A percentile compares a stretch with the other conserved stretches of the same genome.
Evolutionary conservation across 2,329 filamentous ascomycete species (phyloP).

Genomic region (Trichoderma simmonsii): DNA sequence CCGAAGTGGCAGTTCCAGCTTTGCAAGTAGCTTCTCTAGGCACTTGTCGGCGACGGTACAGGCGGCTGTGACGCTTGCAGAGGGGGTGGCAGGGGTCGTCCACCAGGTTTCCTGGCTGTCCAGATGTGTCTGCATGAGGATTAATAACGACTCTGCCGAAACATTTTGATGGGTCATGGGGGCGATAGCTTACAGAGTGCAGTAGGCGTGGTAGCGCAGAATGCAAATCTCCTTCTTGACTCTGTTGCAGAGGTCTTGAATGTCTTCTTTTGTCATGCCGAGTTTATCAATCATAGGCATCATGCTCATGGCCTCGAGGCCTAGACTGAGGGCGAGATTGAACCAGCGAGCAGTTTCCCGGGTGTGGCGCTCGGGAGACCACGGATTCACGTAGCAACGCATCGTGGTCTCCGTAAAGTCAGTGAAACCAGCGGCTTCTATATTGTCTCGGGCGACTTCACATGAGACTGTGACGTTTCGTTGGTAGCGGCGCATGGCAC

Average conservation of each 20-base stretch:
- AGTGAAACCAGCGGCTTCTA: conserved; percentile 72
- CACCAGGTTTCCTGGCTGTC: conserved; percentile 23
- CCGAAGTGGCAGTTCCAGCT: no score
- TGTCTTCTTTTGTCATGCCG: conserved; percentile 53
- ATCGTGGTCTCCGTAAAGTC: conserved; percentile 71
- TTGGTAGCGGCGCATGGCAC: conserved; percentile 63
- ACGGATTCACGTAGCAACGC: conserved; percentile 70
- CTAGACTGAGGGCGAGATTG: conserved; percentile 71
- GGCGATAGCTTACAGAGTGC: conserved; percentile 63
- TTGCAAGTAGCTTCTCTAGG: neutral
- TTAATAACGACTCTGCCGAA: conserved; percentile 13
- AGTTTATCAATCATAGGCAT: conserved; percentile 61
- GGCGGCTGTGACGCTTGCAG: neutral
- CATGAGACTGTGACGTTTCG: conserved; percentile 61
- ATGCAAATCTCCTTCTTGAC: conserved; percentile 68
- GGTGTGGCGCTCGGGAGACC: conserved; percentile 61
- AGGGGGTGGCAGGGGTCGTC: neutral
- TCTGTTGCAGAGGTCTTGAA: conserved; percentile 58
- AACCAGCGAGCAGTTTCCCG: conserved; percentile 78
- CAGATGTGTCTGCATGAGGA: conserved; percentile 23
- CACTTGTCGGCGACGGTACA: neutral
- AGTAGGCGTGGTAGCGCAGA: conserved; percentile 67
- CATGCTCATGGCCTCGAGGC: conserved; percentile 69
- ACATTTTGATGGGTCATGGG: neutral
- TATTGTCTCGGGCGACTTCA: conserved; percentile 50